Evolutionary conservation across 2,329 filamentous ascomycete genomes (phyloP).

Genomic region (Sporothrix brunneoviolacea): DNA sequence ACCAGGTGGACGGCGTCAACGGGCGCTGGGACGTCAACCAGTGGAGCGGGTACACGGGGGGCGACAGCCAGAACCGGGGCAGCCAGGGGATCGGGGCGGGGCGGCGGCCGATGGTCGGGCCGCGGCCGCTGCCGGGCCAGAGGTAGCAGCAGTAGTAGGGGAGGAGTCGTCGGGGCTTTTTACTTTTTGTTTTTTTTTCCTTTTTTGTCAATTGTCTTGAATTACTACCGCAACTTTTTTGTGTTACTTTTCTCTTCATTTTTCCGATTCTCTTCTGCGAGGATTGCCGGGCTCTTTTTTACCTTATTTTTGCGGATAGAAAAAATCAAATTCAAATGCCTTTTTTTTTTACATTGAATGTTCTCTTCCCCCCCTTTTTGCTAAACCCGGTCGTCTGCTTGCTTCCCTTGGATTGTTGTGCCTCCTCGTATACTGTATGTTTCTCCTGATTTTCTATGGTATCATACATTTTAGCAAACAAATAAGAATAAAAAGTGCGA

Average conservation of each 20-base stretch:
- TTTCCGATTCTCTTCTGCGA: too few relatives aligned
- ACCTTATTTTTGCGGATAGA: too few relatives aligned
- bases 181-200: not conserved
- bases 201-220: not conserved
- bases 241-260: not conserved
- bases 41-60: conserved; percentile 68
- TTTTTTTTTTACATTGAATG: too few relatives aligned
- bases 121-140: conserved; percentile 54
- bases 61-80: conserved; percentile 66
- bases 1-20: conserved; percentile 58
- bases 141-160: conserved; percentile 9
- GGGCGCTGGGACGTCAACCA: conserved; percentile 71
- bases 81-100: conserved; percentile 60
- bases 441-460: not conserved
- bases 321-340: too few relatives aligned
- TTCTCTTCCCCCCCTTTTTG: not conserved
- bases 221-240: not conserved
- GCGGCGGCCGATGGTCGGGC: conserved; percentile 72
- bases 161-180: not conserved
- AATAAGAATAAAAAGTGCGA: too few relatives aligned
- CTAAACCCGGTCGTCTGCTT: not conserved
- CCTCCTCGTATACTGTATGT: not conserved
- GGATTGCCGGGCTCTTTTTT: too few relatives aligned
- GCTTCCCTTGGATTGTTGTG: too few relatives aligned
- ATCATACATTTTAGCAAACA: too few relatives aligned